Evolutionary conservation across 192 early-diverging fungal species (phyloP).

Genomic region (Coemansia sp.): DNA sequence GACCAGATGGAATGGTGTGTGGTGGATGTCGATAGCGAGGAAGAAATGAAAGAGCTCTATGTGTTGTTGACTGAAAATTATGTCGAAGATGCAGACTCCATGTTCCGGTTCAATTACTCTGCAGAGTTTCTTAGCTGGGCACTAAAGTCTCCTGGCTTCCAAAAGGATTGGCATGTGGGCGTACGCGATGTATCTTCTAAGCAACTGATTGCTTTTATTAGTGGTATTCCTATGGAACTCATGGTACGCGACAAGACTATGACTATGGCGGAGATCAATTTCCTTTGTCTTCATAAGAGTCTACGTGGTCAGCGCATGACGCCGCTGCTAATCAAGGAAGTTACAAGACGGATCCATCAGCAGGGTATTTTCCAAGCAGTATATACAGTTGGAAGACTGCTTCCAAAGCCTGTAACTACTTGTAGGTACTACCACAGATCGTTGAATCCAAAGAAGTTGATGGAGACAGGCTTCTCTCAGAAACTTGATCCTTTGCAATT

Average conservation of each 20-base stretch:
- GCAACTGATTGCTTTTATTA: constrained; percentile 94
- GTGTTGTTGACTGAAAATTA: constrained; percentile 89
- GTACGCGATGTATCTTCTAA: constrained; percentile 70
- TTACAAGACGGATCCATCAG: constrained; percentile 89
- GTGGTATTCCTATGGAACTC: constrained; percentile 84
- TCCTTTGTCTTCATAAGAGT: constrained; percentile 94
- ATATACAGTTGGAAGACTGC: constrained; percentile 88
- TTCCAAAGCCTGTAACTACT: constrained; percentile 86
- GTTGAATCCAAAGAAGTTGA: constrained; percentile 90
- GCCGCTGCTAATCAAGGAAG: constrained; percentile 95
- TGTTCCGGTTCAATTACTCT: constrained; percentile 97
- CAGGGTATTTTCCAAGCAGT: constrained; percentile 96
- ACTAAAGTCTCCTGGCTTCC: constrained; percentile 89
- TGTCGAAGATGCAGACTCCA: constrained; percentile 94
- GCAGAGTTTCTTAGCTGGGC: constrained; percentile 94
- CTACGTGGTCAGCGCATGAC: constrained; percentile 92
- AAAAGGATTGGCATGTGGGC: constrained; percentile 86
- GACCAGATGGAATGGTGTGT: constrained; percentile 86
- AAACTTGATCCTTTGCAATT: constrained; percentile 52
- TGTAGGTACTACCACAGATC: constrained; percentile 91
- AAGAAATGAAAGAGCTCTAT: constrained; percentile 84
- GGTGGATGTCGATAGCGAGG: constrained; percentile 74
- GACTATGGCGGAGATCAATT: constrained; percentile 95
- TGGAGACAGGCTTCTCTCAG: constrained; percentile 91
- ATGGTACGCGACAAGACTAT: constrained; percentile 64